phyloP scores from a whole-genome alignment of 495 filamentous ascomycete species.

The Cercophora sp. region DNA sequence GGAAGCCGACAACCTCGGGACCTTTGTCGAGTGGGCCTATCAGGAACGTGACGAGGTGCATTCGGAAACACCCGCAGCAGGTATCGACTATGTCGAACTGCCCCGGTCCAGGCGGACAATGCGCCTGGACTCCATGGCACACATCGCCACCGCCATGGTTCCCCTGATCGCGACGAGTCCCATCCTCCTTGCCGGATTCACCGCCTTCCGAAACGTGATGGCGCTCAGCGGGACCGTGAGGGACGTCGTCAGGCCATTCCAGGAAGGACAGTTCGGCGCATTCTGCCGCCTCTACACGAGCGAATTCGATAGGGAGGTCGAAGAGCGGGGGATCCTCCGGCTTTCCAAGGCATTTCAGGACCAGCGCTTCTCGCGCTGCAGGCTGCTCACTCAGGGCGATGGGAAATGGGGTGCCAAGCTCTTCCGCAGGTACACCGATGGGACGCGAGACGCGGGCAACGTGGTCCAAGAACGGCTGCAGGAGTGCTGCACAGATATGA shows the following conservation, averaged over 20 bases:
- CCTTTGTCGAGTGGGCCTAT: neutral
- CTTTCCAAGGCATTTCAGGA: neutral
- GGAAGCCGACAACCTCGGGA: too few species aligned
- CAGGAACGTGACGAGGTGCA: neutral
- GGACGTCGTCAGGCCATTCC: neutral
- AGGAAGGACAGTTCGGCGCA: neutral
- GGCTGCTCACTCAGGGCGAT: too few species aligned
- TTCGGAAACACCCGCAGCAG: too few species aligned
- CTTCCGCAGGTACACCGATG: neutral
- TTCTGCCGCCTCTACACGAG: conserved; percentile 1
- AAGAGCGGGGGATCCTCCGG: neutral
- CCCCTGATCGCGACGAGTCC: neutral
- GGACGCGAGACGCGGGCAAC: too few species aligned
- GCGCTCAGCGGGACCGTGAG: neutral
- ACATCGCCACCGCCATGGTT: neutral
- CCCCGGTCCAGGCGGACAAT: too few species aligned
- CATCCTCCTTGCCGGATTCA: neutral
- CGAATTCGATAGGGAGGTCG: neutral
- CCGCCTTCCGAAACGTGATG: neutral
- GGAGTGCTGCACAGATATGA: too few species aligned
- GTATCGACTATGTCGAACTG: too few species aligned
- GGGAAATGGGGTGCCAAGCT: too few species aligned
- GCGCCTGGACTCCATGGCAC: neutral
- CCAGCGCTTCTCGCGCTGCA: neutral
- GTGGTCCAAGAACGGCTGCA: too few species aligned